These are phyloP conservation scores for Pyrenula massariospora DNA, from an alignment of 495 filamentous ascomycete species.

Conservation along the genomic window DNA sequence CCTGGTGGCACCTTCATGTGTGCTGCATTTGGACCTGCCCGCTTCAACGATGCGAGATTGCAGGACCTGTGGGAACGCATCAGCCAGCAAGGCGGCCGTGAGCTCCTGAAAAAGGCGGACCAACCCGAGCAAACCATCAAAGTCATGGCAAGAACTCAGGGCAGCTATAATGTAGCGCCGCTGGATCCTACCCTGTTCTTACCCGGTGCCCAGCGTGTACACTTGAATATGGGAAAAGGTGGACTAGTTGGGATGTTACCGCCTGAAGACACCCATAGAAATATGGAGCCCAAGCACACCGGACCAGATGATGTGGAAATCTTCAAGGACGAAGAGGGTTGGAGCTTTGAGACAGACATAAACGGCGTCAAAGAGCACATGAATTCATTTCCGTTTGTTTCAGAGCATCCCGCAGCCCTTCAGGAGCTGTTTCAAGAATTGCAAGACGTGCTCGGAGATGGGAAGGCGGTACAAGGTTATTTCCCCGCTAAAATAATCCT, in stretches of 20 bases:
- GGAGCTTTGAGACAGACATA: constrained; percentile 6
- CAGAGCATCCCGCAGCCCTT: too few species aligned
- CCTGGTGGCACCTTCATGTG: constrained; percentile 10
- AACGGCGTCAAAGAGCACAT: constrained; percentile 5
- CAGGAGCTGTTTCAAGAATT: too few species aligned
- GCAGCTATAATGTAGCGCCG: constrained; percentile 7
- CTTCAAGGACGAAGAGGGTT: constrained; percentile 7
- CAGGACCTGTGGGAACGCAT: constrained; percentile 4
- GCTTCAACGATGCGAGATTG: constrained; percentile 4
- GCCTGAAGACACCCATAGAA: too few species aligned
- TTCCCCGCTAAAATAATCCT: too few species aligned
- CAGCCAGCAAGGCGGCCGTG: too few species aligned
- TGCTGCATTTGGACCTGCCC: constrained; percentile 6
- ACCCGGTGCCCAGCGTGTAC: constrained; percentile 6
- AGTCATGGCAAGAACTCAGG: constrained; percentile 3
- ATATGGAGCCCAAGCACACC: too few species aligned
- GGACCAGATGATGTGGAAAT: constrained; percentile 3
- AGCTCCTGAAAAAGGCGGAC: too few species aligned
- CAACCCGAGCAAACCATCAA: neutral
- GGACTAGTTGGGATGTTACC: too few species aligned
- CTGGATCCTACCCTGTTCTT: constrained; percentile 4
- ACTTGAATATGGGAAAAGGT: constrained; percentile 8
- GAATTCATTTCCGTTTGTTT: constrained; percentile 4
- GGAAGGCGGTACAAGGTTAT: too few species aligned
- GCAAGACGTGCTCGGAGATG: too few species aligned